These are phyloP conservation scores for Apiospora arundinis DNA, from an alignment of 2,329 filamentous ascomycete genomes.

Conservation along the genomic window DNA sequence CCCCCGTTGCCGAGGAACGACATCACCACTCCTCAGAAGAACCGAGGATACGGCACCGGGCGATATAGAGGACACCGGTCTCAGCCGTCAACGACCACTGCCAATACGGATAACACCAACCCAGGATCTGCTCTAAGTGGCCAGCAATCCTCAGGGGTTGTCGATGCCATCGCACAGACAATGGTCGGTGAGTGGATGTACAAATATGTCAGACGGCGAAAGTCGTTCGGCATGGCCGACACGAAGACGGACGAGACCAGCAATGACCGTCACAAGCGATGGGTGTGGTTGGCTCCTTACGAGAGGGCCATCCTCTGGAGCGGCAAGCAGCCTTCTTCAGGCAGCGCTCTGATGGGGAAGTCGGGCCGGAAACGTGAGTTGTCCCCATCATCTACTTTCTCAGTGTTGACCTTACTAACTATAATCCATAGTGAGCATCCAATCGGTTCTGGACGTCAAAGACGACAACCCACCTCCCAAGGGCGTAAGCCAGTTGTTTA, in stretches of 20 bases:
- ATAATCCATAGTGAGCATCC: constrained; percentile 74
- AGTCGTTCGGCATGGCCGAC: constrained; percentile 85
- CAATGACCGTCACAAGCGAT: constrained; percentile 87
- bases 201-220: constrained; percentile 86
- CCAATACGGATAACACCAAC: constrained; percentile 52
- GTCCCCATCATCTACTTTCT: constrained; percentile 20
- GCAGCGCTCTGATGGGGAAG: constrained; percentile 89
- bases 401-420: constrained; percentile 17
- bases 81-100: constrained; percentile 66
- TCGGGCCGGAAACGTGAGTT: constrained; percentile 90
- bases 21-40: constrained; percentile 63
- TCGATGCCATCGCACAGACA: constrained; percentile 95
- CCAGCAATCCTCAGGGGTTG: constrained; percentile 76
- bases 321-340: constrained; percentile 91
- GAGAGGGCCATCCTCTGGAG: constrained; percentile 98
- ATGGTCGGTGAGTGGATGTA: constrained; percentile 99
- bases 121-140: neutral
- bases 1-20: constrained; percentile 78
- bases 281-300: constrained; percentile 98
- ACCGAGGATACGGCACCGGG: constrained; percentile 46
- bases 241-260: constrained; percentile 72
- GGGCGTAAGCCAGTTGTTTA: constrained; percentile 72
- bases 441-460: constrained; percentile 96
- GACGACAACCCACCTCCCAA: constrained; percentile 88
- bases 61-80: constrained; percentile 57